phyloP scores from a whole-genome alignment of 2,329 filamentous ascomycete species.

The Fusarium sp. region DNA sequence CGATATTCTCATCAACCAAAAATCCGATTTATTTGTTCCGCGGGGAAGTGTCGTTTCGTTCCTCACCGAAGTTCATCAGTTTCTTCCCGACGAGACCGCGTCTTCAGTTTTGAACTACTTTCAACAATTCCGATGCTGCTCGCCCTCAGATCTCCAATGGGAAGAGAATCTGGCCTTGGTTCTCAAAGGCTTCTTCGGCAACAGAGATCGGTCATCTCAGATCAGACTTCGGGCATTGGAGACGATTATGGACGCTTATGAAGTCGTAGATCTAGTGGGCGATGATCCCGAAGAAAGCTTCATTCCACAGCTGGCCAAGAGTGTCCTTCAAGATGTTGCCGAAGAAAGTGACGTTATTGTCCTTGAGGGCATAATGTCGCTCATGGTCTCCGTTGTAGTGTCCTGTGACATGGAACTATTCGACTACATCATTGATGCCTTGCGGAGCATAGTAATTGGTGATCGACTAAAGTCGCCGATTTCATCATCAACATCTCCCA shows the following conservation, averaged over 20 bases:
- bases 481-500: slow-evolving; percentile 45
- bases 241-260: slow-evolving; percentile 68
- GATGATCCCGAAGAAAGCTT: slow-evolving; percentile 68
- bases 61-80: slow-evolving; percentile 69
- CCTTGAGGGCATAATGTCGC: slow-evolving; percentile 71
- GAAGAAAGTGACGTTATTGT: slow-evolving; percentile 73
- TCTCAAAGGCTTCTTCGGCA: slow-evolving; percentile 71
- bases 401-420: slow-evolving; percentile 70
- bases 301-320: slow-evolving; percentile 68
- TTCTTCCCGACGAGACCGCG: slow-evolving; percentile 72
- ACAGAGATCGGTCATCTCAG: slow-evolving; percentile 68
- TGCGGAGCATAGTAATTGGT: slow-evolving; percentile 62
- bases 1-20: slow-evolving; percentile 59
- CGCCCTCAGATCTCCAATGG: slow-evolving; percentile 77
- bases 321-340: slow-evolving; percentile 69
- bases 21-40: slow-evolving; percentile 67
- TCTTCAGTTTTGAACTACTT: slow-evolving; percentile 74
- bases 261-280: slow-evolving; percentile 67
- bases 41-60: slow-evolving; percentile 74
- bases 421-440: slow-evolving; percentile 64
- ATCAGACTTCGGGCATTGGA: slow-evolving; percentile 72
- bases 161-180: slow-evolving; percentile 70
- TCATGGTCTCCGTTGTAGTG: slow-evolving; percentile 73
- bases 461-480: slow-evolving; percentile 60
- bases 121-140: slow-evolving; percentile 75